Percentiles rank a stretch among this genome's conserved stretches.
phyloP scores from a whole-genome alignment of 2,329 filamentous ascomycete genomes.

The Alternaria angustiovoidea region DNA sequence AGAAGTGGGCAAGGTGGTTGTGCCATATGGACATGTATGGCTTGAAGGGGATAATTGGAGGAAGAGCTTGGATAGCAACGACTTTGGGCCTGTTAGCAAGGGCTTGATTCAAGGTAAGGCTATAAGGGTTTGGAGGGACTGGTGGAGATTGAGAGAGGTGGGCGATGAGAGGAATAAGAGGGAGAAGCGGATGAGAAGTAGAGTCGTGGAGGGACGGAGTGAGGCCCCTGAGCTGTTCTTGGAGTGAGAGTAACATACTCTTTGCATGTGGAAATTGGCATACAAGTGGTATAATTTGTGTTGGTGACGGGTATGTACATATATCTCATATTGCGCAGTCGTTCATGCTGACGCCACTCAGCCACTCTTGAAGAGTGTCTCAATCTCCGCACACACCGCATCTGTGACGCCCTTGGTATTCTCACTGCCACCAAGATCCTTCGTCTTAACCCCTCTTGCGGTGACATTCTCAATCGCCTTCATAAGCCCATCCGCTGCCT shows the following conservation, averaged over 20 bases:
- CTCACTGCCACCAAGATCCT: constrained; percentile 66
- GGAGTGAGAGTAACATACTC: constrained; percentile 21
- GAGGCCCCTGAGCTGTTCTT: constrained; percentile 33
- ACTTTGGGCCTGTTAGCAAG: constrained; percentile 83
- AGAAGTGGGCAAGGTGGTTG: constrained; percentile 56
- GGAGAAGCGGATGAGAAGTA: constrained; percentile 52
- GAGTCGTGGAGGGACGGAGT: constrained; percentile 50
- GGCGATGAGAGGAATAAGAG: constrained; percentile 62
- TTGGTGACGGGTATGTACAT: constrained; percentile 15
- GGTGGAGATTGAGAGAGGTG: constrained; percentile 59
- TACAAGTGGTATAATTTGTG: background rate
- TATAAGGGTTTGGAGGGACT: constrained; percentile 70
- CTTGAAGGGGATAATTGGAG: constrained; percentile 87
- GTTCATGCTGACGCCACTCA: constrained; percentile 8
- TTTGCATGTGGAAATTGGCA: background rate
- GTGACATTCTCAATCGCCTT: constrained; percentile 69
- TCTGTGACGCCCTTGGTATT: constrained; percentile 67
- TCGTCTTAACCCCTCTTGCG: constrained; percentile 63
- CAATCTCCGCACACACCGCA: constrained; percentile 63
- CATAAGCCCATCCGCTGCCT: constrained; percentile 66
- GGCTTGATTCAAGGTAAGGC: constrained; percentile 78
- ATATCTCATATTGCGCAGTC: background rate
- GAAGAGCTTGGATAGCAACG: constrained; percentile 83
- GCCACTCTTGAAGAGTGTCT: constrained; percentile 48
- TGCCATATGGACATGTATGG: constrained; percentile 91